Base-by-base conservation (phyloP, 78 protist species). In the Pigoraptor vietnamica region DNA sequence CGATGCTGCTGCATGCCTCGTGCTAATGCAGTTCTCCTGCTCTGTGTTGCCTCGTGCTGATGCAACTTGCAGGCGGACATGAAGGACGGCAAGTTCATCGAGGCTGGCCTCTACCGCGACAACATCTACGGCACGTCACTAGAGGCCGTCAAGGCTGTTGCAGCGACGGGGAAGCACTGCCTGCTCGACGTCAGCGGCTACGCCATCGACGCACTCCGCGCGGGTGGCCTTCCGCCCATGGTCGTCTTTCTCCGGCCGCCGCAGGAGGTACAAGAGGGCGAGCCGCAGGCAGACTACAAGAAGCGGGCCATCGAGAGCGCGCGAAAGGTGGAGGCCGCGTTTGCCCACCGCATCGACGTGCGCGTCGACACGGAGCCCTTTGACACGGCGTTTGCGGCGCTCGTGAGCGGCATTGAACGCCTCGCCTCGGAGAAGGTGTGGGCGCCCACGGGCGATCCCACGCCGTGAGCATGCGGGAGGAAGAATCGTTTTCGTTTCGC, bases 111-210 rank as follows among this genome's bases (percentile, higher is more conserved):
- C 29, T 95, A 95, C 81, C 91, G 55, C 56, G 97, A 95, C 36
- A 95, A 96, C 92, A 39, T 38, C 24, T 96, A 96, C 91, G 98
- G 98, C 88, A 96, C 98, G 21, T n/a, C 92, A 1, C 6, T 83
- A 19, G 35, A 32, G 39, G 95, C 96, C 32, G 67, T 94, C 2
- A 35, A 91, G 89, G 38, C 39, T 0, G 94, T 93, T 14, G 32
- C 32, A 2, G 10, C 21, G 32, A 14, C 21, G 10, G 10, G 14
- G 23, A 79, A 79, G 84, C 84, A 79, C 32, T 79, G 84, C 84
- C 21, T 79, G 6, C 34, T 79, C 84, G 84, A 79, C 84, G 84
- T 79, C 34, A 79, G 84, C 84, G 84, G 34, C 1, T 79, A 14
- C 84, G 84, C 84, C 23, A 25, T 79, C 84, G 84, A 79, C 21